A percentile compares a stretch with the other conserved stretches of the same genome.
Conservation (phyloP, 2,329 filamentous ascomycete genomes). For the Fusarium succisae region DNA sequence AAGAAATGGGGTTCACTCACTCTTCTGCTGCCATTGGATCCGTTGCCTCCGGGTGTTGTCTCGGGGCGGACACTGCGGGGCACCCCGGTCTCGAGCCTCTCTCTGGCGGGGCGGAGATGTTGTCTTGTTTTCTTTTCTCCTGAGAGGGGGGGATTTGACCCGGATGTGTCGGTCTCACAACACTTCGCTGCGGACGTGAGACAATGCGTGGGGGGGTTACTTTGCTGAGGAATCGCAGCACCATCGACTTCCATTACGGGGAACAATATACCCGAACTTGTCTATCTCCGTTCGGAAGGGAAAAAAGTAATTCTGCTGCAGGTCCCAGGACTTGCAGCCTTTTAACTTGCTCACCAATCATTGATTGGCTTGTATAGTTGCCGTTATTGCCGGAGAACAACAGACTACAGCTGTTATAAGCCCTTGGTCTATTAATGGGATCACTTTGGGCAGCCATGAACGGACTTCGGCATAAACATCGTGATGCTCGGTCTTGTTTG, state of each 20-base stretch:
- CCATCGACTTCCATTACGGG: slow-evolving; percentile 3
- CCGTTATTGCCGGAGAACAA: slow-evolving; percentile 12
- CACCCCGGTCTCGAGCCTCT: slow-evolving; percentile 20
- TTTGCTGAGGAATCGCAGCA: slow-evolving; percentile 7
- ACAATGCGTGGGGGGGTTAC: slow-evolving; percentile 19
- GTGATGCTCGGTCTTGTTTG: slow-evolving; percentile 4
- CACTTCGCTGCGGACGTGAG: slow-evolving; percentile 25
- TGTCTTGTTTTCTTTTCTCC: not conserved
- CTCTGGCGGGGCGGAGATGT: slow-evolving; percentile 19
- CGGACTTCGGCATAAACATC: not conserved
- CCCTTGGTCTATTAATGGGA: not conserved
- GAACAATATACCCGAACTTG: slow-evolving; percentile 1
- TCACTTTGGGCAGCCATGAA: slow-evolving; percentile 1
- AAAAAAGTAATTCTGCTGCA: slow-evolving; percentile 32
- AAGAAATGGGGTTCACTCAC: slow-evolving; percentile 14
- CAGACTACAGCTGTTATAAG: not conserved
- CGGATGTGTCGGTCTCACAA: slow-evolving; percentile 31
- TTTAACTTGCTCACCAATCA: slow-evolving; percentile 13
- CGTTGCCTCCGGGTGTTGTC: slow-evolving; percentile 26
- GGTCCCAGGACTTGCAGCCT: slow-evolving; percentile 22
- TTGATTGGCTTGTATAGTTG: not conserved
- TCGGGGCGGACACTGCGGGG: slow-evolving; percentile 34
- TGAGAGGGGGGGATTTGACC: slow-evolving; percentile 17
- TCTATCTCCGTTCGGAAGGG: not conserved
- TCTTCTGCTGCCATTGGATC: slow-evolving; percentile 17